phyloP scores from a whole-genome alignment of 139 green algal genomes.

The Chlamydomonas incerta region DNA sequence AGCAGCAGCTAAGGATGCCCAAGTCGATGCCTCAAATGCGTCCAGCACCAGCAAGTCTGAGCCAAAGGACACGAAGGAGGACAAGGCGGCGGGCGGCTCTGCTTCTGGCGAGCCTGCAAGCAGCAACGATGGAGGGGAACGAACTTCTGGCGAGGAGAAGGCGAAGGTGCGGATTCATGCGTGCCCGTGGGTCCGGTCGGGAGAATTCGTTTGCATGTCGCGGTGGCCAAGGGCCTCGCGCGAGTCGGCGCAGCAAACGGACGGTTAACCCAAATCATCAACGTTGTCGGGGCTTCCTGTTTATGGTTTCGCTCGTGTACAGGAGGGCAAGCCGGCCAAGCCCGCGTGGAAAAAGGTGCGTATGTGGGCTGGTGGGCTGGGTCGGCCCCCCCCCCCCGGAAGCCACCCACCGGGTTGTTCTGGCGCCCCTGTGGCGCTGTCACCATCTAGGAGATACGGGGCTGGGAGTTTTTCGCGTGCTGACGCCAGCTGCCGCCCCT shows the following conservation, averaged over 20 bases:
- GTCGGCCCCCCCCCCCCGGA: no score
- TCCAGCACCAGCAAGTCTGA: neutral
- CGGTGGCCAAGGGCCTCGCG: no score
- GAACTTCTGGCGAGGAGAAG: neutral
- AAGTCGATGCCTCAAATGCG: no score
- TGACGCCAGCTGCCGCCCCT: no score
- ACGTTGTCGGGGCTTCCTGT: neutral
- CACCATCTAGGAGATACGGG: no score
- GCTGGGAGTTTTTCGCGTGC: no score
- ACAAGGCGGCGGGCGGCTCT: neutral
- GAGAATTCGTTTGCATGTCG: neutral
- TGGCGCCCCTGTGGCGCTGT: no score
- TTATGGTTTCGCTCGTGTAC: neutral
- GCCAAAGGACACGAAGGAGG: neutral
- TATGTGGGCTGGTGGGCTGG: no score
- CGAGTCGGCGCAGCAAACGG: no score
- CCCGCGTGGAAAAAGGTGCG: conserved; percentile 81
- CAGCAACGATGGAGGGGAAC: neutral
- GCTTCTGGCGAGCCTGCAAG: neutral
- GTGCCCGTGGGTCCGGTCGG: neutral
- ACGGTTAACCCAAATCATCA: no score
- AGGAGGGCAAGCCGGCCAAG: conserved; percentile 64
- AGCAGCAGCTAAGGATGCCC: neutral
- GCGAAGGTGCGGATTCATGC: neutral
- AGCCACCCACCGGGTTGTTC: no score